These are phyloP conservation scores for Aspergillus calidoustus DNA, from an alignment of 2,329 filamentous ascomycete species.

Conservation along the genomic window DNA sequence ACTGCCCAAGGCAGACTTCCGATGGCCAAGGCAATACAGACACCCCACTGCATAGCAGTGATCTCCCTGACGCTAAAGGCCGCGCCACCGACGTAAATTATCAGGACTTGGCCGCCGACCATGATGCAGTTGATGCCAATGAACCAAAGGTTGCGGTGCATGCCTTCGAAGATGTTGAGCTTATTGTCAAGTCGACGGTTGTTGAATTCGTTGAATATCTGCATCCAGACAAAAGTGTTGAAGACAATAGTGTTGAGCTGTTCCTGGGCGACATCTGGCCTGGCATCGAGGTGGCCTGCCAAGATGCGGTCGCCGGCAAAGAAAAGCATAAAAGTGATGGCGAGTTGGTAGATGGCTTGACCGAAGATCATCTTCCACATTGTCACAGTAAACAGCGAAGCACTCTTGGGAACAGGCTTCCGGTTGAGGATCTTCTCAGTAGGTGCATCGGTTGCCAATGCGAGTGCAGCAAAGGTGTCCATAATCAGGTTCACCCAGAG, in stretches of 20 bases:
- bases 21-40: conserved; percentile 80
- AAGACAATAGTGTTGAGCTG: conserved; percentile 84
- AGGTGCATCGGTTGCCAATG: conserved; percentile 88
- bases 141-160: conserved; percentile 86
- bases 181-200: conserved; percentile 92
- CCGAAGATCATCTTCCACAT: conserved; percentile 99
- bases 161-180: conserved; percentile 93
- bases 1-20: conserved; percentile 86
- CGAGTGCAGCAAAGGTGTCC: conserved; percentile 91
- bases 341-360: conserved; percentile 86
- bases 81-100: conserved; percentile 81
- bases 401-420: conserved; percentile 76
- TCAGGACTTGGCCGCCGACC: conserved; percentile 86
- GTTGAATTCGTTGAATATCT: conserved; percentile 98
- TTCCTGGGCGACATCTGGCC: conserved; percentile 46
- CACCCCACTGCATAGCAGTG: conserved; percentile 79
- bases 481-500: conserved; percentile 98
- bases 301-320: conserved; percentile 70
- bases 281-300: conserved; percentile 50
- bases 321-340: conserved; percentile 78
- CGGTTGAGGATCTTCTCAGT: conserved; percentile 78
- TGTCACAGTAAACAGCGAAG: conserved; percentile 77
- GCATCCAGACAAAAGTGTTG: conserved; percentile 99
- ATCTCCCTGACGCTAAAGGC: conserved; percentile 78
- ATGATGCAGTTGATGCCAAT: conserved; percentile 83